Evolutionary conservation across 495 filamentous ascomycete species (phyloP), one percentile per base, ranked within the genome.

Genomic region (Penicillium fimorum): DNA sequence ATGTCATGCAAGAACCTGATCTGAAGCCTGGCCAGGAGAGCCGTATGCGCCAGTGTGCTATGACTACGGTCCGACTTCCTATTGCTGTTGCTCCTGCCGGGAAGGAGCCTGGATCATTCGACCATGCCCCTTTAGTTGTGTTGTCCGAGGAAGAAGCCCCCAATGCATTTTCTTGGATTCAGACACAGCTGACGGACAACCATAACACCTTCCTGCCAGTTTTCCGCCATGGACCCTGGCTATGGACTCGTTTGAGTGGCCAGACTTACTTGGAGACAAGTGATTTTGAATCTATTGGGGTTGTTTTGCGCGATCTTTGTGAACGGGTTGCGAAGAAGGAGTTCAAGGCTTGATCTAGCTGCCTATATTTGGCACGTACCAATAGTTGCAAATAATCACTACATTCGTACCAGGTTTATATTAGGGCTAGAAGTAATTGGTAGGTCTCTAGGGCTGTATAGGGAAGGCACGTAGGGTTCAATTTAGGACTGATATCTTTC

Each of bases 31-130:
- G 63, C 0, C 82, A 89, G 53, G 83, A 86, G 48, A 75, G 72
- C 61, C 70, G 57, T 76, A 60, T 83, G 57, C 69, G 75, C 24
- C 37, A 67, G 9, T 86, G 82, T 63, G 73, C 68, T 33, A 69
- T 96, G 75, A 75, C 80, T 4, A 96, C 91, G 53, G 82, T 96
- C 0, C 76, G 81, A n/a, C 71, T 96, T 57, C 92, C 92, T 9
- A 58, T 96, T 22, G 59, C 58, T 4, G 61, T 81, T 22, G 52
- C 70, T 47, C 49, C 57, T 50, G 46, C 45, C 24, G 55, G 47
- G 7, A 29, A 29, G 1, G 51, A 25, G 18, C 1, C 38, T 13
- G 38, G 33, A 6, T 35, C 52, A n/a, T 25, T 37, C 0, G 63
- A 30, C 0, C 1, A 41, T 6, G 49, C 63, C 15, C 57, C 55